phyloP scores from a whole-genome alignment of 495 filamentous ascomycete genomes.

The Chaetomidium leptoderma region DNA sequence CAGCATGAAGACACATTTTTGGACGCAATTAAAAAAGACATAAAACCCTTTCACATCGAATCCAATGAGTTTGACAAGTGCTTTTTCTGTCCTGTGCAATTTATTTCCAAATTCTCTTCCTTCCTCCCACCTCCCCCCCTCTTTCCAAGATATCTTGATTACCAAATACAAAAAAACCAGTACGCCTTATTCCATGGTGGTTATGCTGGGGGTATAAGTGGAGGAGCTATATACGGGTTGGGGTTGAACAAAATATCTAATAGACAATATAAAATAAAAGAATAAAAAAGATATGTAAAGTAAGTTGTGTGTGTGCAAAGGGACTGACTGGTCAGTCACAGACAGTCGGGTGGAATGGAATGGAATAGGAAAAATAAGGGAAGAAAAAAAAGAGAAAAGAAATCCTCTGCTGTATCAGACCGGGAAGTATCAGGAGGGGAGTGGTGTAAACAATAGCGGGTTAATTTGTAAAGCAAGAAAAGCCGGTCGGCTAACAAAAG shows the following conservation, averaged over 20 bases:
- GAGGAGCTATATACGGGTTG: constrained; percentile 2
- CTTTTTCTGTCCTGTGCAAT: background rate
- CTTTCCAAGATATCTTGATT: background rate
- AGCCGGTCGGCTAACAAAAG: background rate
- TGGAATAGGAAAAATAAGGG: background rate
- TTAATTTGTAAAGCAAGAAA: background rate
- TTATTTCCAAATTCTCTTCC: background rate
- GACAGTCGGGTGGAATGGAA: background rate
- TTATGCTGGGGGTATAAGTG: constrained; percentile 6
- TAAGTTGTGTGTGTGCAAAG: background rate
- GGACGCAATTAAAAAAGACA: background rate
- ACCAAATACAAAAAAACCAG: background rate
- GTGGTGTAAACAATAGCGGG: background rate
- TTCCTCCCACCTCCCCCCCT: background rate
- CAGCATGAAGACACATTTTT: background rate
- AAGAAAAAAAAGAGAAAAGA: background rate
- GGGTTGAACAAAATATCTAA: background rate
- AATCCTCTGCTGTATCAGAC: background rate
- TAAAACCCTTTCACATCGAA: background rate
- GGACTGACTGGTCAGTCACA: background rate
- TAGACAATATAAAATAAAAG: background rate
- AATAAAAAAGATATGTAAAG: constrained; percentile 3
- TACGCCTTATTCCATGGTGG: background rate
- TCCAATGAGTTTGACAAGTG: background rate
- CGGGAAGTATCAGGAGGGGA: background rate